Evolutionary conservation across 2,329 filamentous ascomycete species (phyloP), one percentile per base, ranked within the genome.

Genomic region (Colletotrichum nymphaeae): DNA sequence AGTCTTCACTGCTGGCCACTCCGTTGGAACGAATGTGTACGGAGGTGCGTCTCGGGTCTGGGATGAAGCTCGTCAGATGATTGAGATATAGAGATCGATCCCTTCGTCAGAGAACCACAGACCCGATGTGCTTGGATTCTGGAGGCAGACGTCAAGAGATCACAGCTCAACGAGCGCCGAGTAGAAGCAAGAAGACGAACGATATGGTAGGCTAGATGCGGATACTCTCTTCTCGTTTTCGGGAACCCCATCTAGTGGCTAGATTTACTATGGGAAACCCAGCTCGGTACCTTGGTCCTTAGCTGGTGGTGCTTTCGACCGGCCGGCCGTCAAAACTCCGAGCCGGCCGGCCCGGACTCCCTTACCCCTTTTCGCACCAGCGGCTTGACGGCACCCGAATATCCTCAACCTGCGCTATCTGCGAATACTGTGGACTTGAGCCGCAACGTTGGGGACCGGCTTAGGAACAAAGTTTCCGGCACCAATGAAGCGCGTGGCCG

Each of bases 21-120:
- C 37, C 37, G 16, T 6, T 19, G 1, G 5, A 12, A 11, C 32
- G 32, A 32, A 32, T 32, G 32, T 11, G 32, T 42, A 19, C 14
- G 14, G 37, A 19, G 2, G 16, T 42, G 37, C 14, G 14, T 42
- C 37, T 16, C 3, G 14, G 37, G 14, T 16, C 37, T 16, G 16
- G 37, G 37, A 42, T 16, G 37, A 7, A 5, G 37, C 24, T 5
- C 22, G 46, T 32, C 5, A 42, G 5, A n/a, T 58, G 53, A 26
- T 37, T 9, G 55, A 58, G n/a, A 55, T 59, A 55, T 11, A 55
- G 67, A 66, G 66, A 59, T 28, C 26, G 42, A 55, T 19, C 19
- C 8, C 52, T 22, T 19, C 32, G 42, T n/a, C 14, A 46, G 22
- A 55, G 19, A 30, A 9, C 19, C 16, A 49, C 26, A 49, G 32